Evolutionary conservation across 805 yeast genomes (phyloP).

Genomic region (Soucietia sequanensis): DNA sequence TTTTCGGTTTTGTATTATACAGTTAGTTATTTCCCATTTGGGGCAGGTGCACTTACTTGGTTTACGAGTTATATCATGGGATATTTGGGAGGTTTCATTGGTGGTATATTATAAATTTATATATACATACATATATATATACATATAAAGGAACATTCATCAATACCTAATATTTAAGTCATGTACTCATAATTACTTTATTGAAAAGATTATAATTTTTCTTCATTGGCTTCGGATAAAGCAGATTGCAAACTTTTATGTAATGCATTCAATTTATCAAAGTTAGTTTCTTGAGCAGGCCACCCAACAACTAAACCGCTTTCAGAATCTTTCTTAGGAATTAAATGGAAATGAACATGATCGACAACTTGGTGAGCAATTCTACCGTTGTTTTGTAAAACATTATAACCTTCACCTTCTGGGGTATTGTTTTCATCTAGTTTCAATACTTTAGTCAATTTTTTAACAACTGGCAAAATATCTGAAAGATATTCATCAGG

Average conservation of each 20-base stretch:
- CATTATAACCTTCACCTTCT: constrained; percentile 75
- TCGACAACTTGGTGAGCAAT: constrained; percentile 95
- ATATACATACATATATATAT: not conserved
- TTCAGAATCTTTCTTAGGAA: constrained; percentile 74
- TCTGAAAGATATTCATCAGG: constrained; percentile 92
- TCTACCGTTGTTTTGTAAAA: constrained; percentile 90
- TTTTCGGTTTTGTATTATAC: constrained; percentile 89
- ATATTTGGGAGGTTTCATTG: constrained; percentile 47
- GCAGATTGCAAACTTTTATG: constrained; percentile 54
- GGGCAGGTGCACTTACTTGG: constrained; percentile 69
- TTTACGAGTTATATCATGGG: constrained; percentile 45
- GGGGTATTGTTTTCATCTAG: constrained; percentile 61
- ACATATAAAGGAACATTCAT: constrained; percentile 1
- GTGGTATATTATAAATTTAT: constrained; percentile 28
- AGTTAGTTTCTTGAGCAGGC: constrained; percentile 85
- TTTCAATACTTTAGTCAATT: constrained; percentile 70
- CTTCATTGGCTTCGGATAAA: constrained; percentile 8
- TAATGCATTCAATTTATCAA: constrained; percentile 63
- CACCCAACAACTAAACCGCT: constrained; percentile 88
- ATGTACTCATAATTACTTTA: not conserved
- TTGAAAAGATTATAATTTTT: constrained; percentile 8
- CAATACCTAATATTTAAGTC: constrained; percentile 4
- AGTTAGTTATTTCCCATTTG: constrained; percentile 93
- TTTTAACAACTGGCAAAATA: constrained; percentile 84
- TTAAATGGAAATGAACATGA: constrained; percentile 95